Percentiles rank a stretch among this genome's conserved stretches.
These are phyloP conservation scores for Daldinia decipiens DNA, from an alignment of 495 filamentous ascomycete genomes.

Conservation along the genomic window DNA sequence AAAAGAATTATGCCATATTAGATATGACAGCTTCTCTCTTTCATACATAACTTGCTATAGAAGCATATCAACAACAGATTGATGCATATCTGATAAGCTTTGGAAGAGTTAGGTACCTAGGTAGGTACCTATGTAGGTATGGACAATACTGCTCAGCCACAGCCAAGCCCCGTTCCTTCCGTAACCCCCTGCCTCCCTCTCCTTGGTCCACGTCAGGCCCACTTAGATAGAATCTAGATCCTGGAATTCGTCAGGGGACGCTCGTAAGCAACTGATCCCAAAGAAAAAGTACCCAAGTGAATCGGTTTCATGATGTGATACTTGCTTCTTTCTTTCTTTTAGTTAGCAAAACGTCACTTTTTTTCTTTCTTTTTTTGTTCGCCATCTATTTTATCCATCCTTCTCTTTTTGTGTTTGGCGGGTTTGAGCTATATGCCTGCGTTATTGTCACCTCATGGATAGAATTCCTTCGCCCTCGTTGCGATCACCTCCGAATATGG, in stretches of 20 bases:
- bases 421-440: conserved; percentile 2
- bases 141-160: conserved; percentile 3
- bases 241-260: conserved; percentile 6
- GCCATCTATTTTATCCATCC: background rate
- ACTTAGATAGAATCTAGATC: background rate
- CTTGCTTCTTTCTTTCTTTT: conserved; percentile 17
- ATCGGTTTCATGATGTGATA: conserved; percentile 43
- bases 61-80: background rate
- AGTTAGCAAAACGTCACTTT: conserved; percentile 17
- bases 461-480: conserved; percentile 42
- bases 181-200: background rate
- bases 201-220: conserved; percentile 5
- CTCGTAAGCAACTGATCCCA: conserved; percentile 2
- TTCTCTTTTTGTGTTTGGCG: background rate
- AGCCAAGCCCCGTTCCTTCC: conserved; percentile 9
- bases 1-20: background rate
- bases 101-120: no score
- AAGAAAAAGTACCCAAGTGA: conserved; percentile 9
- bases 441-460: conserved; percentile 39
- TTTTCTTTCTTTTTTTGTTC: background rate
- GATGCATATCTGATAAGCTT: background rate
- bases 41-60: background rate
- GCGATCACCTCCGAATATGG: conserved; percentile 49
- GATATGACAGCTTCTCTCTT: background rate
- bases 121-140: no score